Evolutionary conservation across 2,329 filamentous ascomycete genomes (phyloP), one percentile per base, ranked within the genome.

Genomic region (Pseudonectria buxi): DNA sequence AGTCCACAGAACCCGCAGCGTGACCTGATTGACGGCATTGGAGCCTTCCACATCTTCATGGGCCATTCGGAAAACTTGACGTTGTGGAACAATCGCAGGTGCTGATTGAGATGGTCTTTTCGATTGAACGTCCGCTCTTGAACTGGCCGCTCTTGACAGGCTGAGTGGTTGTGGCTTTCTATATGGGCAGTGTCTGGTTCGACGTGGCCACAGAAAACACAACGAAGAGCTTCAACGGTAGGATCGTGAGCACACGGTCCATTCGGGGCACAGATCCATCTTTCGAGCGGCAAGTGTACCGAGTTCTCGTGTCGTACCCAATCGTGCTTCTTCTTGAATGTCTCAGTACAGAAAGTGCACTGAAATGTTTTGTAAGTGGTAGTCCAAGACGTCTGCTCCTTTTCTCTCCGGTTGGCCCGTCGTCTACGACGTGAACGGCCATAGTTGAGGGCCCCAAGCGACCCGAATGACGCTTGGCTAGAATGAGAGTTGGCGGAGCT

Each of bases 241-340:
- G 56, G 24, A 65, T 61, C 14, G 64, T 55, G 9, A 63, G 63
- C 4, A 0, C 41, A 47, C 2, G 56, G 50, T 33, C 61, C 61
- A 6, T 44, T 33, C 0, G 62, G 63, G 10, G 56, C 58, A 24
- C 58, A 74, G 39, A 62, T 64, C 72, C 56, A 75, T 24, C 48
- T 58, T 52, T 59, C 64, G 0, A 67, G 68, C 6, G 61, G 71
- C 35, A 57, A 56, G 53, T 57, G 71, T 38, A 62, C 59, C 33
- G 63, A 61, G 28, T 63, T 65, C 41, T 75, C 71, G 39, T 75
- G 71, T 7, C 72, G 56, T 30, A 64, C 62, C 64, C 64, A 68
- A 30, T 67, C 65, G 35, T 67, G 63, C 10, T 66, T 67, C 2
- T 61, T 63, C 27, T 61, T 62, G 40, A 68, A 68, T 0, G 61